These are phyloP conservation scores for Adansonia madagascariensis DNA, from an alignment of 441 rosid species.

Conservation along the genomic window DNA sequence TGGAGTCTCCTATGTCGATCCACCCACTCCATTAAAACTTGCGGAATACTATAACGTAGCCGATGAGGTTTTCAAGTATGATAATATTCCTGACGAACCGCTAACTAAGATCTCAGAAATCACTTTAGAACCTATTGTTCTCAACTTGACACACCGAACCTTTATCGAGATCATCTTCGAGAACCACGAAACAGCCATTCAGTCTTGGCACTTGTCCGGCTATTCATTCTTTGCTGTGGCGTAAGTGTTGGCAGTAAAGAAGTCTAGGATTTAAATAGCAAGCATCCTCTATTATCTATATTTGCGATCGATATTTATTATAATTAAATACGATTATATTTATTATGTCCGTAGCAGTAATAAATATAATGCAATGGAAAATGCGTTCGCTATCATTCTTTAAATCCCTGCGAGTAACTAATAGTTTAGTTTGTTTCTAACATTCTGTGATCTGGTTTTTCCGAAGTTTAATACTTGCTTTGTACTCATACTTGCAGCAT, in stretches of 20 bases:
- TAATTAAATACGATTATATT: too few relatives aligned
- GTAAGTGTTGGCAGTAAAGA: conserved; percentile 35
- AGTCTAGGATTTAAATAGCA: too few relatives aligned
- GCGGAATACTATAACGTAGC: conserved; percentile 62
- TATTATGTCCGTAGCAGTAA: too few relatives aligned
- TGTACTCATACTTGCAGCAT: conserved; percentile 34
- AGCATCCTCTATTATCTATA: too few relatives aligned
- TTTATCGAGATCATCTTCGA: conserved; percentile 68
- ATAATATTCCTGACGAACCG: conserved; percentile 51
- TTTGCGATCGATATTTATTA: too few relatives aligned
- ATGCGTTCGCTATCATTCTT: too few relatives aligned
- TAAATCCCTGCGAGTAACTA: not conserved
- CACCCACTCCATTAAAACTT: conserved; percentile 64
- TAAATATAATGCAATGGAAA: too few relatives aligned
- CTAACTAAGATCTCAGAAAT: conserved; percentile 32
- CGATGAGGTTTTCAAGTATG: conserved; percentile 63
- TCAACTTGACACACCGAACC: conserved; percentile 59
- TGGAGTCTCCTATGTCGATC: conserved; percentile 62
- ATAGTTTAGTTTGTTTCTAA: too few relatives aligned
- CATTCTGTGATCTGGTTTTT: not conserved
- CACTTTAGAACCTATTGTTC: conserved; percentile 44
- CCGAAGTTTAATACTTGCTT: not conserved
- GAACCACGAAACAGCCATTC: conserved; percentile 64
- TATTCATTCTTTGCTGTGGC: conserved; percentile 73
- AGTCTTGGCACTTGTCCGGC: conserved; percentile 64